phyloP scores from a whole-genome alignment of 2,329 filamentous ascomycete species.

The Paecilomyces sp. region DNA sequence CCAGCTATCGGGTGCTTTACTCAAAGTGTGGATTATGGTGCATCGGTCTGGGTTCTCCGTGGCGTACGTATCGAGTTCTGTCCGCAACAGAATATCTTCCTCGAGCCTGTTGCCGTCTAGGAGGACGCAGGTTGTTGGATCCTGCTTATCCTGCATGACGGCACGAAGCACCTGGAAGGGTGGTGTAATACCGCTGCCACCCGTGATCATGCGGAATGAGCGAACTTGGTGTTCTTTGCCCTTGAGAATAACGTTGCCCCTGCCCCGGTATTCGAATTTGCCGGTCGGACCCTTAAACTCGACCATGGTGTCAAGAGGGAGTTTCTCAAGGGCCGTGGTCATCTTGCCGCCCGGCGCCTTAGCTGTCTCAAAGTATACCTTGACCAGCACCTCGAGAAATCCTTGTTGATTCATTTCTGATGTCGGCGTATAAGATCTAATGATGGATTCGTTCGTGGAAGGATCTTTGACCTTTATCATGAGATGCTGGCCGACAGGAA shows the following conservation, averaged over 20 bases:
- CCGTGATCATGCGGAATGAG: slow-evolving; percentile 79
- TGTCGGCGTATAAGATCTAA: slow-evolving; percentile 81
- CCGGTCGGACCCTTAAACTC: slow-evolving; percentile 87
- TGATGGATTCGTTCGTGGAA: slow-evolving; percentile 61
- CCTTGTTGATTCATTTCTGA: slow-evolving; percentile 58
- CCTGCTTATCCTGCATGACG: slow-evolving; percentile 57
- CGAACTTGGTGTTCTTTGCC: slow-evolving; percentile 51
- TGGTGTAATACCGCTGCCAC: slow-evolving; percentile 84
- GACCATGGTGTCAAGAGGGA: slow-evolving; percentile 65
- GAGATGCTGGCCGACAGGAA: slow-evolving; percentile 80
- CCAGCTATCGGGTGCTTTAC: slow-evolving; percentile 59
- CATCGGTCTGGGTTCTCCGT: slow-evolving; percentile 47
- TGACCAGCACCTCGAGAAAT: slow-evolving; percentile 67
- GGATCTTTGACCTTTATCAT: slow-evolving; percentile 76
- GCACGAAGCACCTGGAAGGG: slow-evolving; percentile 77
- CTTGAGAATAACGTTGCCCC: slow-evolving; percentile 57
- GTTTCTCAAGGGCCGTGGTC: slow-evolving; percentile 68
- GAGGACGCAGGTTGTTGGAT: slow-evolving; percentile 62
- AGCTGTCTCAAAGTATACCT: slow-evolving; percentile 64
- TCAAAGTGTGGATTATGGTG: slow-evolving; percentile 63
- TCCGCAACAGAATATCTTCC: slow-evolving; percentile 74
- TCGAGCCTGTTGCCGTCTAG: slow-evolving; percentile 71
- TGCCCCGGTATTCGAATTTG: slow-evolving; percentile 71
- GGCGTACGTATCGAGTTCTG: slow-evolving; percentile 62
- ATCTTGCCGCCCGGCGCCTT: slow-evolving; percentile 64